phyloP scores from a whole-genome alignment of 306 rosid species.

The Citrullus amarus region DNA sequence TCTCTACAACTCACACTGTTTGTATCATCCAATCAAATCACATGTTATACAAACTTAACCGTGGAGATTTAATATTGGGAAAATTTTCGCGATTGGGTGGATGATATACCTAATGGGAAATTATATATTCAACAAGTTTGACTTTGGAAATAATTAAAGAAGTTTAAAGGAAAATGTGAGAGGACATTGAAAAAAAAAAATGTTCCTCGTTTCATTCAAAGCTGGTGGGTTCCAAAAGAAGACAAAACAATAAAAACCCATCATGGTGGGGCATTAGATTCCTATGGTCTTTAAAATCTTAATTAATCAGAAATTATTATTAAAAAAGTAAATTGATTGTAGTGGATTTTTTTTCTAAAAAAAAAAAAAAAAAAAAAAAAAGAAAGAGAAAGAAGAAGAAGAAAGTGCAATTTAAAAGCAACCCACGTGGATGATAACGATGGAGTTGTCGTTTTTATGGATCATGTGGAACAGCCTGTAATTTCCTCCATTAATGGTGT shows the following conservation, averaged over 20 bases:
- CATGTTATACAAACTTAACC: too few relatives aligned
- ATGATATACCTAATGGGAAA: background rate
- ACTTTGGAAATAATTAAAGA: background rate
- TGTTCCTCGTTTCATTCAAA: background rate
- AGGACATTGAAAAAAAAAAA: background rate
- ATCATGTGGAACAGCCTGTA: conserved; percentile 6
- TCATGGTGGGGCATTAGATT: conserved; percentile 2
- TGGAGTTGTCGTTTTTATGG: conserved; percentile 9
- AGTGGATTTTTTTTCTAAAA: background rate
- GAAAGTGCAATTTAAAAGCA: conserved; percentile 3
- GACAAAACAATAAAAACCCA: background rate
- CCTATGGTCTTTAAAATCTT: conserved; percentile 5
- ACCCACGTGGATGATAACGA: conserved; percentile 9
- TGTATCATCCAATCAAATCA: too few relatives aligned
- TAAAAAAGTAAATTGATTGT: background rate
- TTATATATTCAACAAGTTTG: background rate
- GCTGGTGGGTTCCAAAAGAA: background rate
- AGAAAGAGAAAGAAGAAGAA: too few relatives aligned
- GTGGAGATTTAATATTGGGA: background rate
- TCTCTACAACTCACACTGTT: too few relatives aligned
- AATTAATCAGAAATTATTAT: background rate
- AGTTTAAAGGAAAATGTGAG: background rate
- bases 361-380: too few relatives aligned
- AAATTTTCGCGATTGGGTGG: background rate
- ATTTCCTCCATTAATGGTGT: conserved; percentile 1